Conservation (phyloP, 768 basidiomycete species). For the Lactifluus volemus region DNA sequence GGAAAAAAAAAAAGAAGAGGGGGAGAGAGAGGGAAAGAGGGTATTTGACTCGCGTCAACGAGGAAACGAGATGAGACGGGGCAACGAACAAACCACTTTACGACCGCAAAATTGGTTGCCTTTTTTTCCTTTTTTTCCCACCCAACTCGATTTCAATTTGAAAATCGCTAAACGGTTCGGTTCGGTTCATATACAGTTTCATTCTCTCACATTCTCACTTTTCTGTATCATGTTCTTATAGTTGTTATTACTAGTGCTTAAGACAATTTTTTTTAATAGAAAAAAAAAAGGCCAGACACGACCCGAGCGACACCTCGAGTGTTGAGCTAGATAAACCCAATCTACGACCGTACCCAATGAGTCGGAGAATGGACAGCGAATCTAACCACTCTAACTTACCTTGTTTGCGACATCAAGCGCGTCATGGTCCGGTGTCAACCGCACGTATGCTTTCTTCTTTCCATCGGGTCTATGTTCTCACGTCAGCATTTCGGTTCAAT, state of each 20-base stretch:
- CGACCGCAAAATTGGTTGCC: no score
- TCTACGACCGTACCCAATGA: conserved; percentile 37
- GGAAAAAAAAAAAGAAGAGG: not conserved
- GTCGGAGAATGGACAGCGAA: not conserved
- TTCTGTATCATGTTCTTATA: not conserved
- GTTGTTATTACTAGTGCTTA: not conserved
- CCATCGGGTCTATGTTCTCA: conserved; percentile 70
- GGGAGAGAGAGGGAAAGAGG: no score
- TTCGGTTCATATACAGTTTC: no score
- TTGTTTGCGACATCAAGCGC: conserved; percentile 97
- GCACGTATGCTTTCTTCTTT: conserved; percentile 99
- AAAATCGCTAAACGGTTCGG: no score
- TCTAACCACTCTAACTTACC: conserved; percentile 35
- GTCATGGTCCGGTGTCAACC: conserved; percentile 91
- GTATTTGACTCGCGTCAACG: not conserved
- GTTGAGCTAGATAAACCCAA: conserved; percentile 78
- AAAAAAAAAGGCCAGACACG: not conserved
- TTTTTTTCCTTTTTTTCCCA: no score
- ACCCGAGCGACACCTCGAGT: not conserved
- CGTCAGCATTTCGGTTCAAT: not conserved
- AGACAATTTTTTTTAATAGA: no score
- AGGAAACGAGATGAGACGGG: not conserved
- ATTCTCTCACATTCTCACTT: no score
- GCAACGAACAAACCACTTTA: no score
- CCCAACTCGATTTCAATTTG: no score